Conservation (phyloP, 139 green algal species). For the Trebouxia sp. region DNA sequence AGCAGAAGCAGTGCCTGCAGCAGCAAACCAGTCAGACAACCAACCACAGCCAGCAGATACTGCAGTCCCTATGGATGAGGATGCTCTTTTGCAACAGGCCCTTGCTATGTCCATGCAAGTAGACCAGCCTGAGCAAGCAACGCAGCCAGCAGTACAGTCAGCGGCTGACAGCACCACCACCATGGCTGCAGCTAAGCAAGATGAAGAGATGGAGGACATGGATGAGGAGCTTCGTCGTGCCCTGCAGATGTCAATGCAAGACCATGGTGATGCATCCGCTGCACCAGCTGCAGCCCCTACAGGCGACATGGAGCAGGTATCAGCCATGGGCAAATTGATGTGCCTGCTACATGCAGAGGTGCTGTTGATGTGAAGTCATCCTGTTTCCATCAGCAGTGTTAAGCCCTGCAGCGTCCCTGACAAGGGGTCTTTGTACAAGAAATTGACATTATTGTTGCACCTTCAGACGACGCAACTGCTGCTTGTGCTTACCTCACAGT, state of each 20-base stretch:
- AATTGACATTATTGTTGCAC: too few species aligned
- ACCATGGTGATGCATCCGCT: slow-evolving; percentile 11
- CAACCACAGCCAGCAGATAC: slow-evolving; percentile 41
- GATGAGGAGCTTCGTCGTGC: slow-evolving; percentile 70
- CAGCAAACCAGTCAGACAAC: slow-evolving; percentile 14
- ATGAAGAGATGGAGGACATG: slow-evolving; percentile 36
- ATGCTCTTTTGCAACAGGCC: slow-evolving; percentile 77
- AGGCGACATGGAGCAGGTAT: slow-evolving; percentile 12
- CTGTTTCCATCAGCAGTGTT: too few species aligned
- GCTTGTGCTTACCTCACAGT: too few species aligned
- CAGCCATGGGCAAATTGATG: too few species aligned
- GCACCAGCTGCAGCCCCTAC: slow-evolving; percentile 9
- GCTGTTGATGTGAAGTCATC: not conserved
- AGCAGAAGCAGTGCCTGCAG: not conserved
- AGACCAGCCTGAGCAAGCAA: not conserved
- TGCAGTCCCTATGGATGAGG: slow-evolving; percentile 69
- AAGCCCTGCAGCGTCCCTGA: too few species aligned
- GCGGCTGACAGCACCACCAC: not conserved
- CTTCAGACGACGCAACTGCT: too few species aligned
- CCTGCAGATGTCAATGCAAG: slow-evolving; percentile 68
- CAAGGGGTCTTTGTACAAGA: too few species aligned
- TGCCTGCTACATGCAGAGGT: not conserved
- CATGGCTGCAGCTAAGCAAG: slow-evolving; percentile 1
- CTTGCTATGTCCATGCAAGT: slow-evolving; percentile 93
- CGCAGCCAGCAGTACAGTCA: not conserved